These are phyloP conservation scores for Fusarium sp. DNA, from an alignment of 2,329 filamentous ascomycete genomes.

Conservation along the genomic window DNA sequence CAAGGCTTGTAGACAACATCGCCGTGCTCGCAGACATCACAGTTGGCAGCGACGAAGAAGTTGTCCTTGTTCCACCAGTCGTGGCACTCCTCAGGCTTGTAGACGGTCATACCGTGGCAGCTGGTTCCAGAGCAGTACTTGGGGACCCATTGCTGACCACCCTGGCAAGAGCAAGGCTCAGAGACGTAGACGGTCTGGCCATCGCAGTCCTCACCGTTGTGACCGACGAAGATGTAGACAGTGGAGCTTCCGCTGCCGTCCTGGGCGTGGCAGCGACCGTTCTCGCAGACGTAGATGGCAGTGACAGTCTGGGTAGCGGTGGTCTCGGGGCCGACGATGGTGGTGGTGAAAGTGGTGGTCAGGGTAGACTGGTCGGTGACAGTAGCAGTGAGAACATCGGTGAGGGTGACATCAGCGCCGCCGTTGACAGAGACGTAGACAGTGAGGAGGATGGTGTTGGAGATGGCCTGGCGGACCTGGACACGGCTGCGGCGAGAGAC, in stretches of 20 bases:
- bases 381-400: slow-evolving; percentile 26
- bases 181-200: slow-evolving; percentile 40
- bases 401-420: slow-evolving; percentile 9
- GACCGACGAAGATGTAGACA: slow-evolving; percentile 41
- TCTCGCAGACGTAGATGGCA: slow-evolving; percentile 38
- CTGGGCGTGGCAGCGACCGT: slow-evolving; percentile 34
- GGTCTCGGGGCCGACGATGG: slow-evolving; percentile 22
- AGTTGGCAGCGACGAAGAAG: slow-evolving; percentile 34
- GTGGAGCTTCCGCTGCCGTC: slow-evolving; percentile 1
- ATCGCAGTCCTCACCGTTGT: slow-evolving; percentile 36
- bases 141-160: slow-evolving; percentile 39
- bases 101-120: slow-evolving; percentile 43
- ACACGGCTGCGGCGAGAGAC: slow-evolving; percentile 32
- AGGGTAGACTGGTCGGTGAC: slow-evolving; percentile 35
- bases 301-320: slow-evolving; percentile 37
- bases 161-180: slow-evolving; percentile 40
- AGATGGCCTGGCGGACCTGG: slow-evolving; percentile 34
- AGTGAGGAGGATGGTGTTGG: slow-evolving; percentile 44
- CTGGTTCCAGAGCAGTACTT: slow-evolving; percentile 29
- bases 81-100: slow-evolving; percentile 42
- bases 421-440: slow-evolving; percentile 38
- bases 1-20: slow-evolving; percentile 45
- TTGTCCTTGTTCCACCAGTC: slow-evolving; percentile 30
- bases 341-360: slow-evolving; percentile 40
- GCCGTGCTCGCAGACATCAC: slow-evolving; percentile 29